phyloP scores from a whole-genome alignment of 257 asterid genomes.

The Oldenlandia corymbosa region DNA sequence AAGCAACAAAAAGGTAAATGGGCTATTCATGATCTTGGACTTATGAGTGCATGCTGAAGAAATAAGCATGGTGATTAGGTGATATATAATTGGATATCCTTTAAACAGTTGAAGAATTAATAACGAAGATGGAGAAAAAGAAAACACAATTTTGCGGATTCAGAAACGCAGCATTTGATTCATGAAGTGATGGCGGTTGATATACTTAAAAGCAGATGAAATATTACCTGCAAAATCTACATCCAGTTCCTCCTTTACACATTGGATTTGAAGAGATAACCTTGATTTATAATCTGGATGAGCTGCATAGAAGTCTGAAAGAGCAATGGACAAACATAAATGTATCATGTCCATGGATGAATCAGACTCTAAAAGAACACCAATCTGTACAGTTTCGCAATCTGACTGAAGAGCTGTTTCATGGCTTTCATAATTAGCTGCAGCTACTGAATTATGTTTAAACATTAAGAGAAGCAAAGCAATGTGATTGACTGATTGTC shows the following conservation, averaged over 20 bases:
- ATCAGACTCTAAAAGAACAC: slow-evolving; percentile 32
- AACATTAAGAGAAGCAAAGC: neutral
- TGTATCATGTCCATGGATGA: slow-evolving; percentile 38
- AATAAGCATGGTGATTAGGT: too few species aligned
- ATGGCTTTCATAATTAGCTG: neutral
- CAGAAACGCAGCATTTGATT: too few species aligned
- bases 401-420: neutral
- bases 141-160: too few species aligned
- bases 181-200: neutral
- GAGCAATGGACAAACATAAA: slow-evolving; percentile 36
- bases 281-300: slow-evolving; percentile 31
- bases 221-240: slow-evolving; percentile 34
- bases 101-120: too few species aligned
- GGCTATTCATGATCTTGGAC: too few species aligned
- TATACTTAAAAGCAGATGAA: neutral
- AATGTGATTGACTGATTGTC: too few species aligned
- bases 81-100: too few species aligned
- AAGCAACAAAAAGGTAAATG: too few species aligned
- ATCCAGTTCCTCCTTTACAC: slow-evolving; percentile 26
- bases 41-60: too few species aligned
- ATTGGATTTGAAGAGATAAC: slow-evolving; percentile 24
- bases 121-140: too few species aligned
- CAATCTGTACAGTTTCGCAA: slow-evolving; percentile 14
- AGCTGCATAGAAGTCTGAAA: slow-evolving; percentile 30
- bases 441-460: neutral